Evolutionary conservation across 2,329 filamentous ascomycete species (phyloP).

Genomic region (Pseudogymnoascus sp.): DNA sequence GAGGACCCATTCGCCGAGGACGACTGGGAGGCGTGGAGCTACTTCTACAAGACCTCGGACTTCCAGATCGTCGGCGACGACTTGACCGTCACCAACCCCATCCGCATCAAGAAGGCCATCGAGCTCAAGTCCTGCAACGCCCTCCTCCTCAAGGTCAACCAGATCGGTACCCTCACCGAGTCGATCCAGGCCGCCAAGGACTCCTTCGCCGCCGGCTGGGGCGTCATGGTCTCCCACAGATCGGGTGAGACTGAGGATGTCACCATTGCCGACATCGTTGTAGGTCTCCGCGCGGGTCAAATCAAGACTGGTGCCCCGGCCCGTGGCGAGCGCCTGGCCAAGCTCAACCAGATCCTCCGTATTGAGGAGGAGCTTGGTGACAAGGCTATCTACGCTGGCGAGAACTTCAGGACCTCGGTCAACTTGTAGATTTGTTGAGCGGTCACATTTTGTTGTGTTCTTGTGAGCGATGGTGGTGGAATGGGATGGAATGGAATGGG

Average conservation of each 20-base stretch:
- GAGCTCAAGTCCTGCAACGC: slow-evolving; percentile 98
- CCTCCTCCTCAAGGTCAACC: slow-evolving; percentile 98
- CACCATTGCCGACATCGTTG: slow-evolving; percentile 95
- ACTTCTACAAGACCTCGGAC: slow-evolving; percentile 99
- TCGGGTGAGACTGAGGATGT: slow-evolving; percentile 99
- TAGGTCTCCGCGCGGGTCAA: slow-evolving; percentile 92
- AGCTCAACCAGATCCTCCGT: slow-evolving; percentile 99
- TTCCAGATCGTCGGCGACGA: slow-evolving; percentile 99
- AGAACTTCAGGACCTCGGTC: slow-evolving; percentile 84
- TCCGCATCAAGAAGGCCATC: slow-evolving; percentile 99
- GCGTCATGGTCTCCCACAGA: slow-evolving; percentile 99
- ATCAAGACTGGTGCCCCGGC: slow-evolving; percentile 98
- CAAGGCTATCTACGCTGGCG: slow-evolving; percentile 84
- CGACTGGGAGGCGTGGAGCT: slow-evolving; percentile 99
- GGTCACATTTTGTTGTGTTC: slow-evolving; percentile 7
- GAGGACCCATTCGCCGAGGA: slow-evolving; percentile 99
- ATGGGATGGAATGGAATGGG: not conserved
- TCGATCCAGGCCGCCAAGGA: slow-evolving; percentile 99
- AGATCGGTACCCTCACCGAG: slow-evolving; percentile 98
- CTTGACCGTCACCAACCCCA: slow-evolving; percentile 96
- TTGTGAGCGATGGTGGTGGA: slow-evolving; percentile 10
- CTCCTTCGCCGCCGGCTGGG: slow-evolving; percentile 91
- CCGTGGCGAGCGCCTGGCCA: slow-evolving; percentile 95
- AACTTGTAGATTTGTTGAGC: slow-evolving; percentile 59
- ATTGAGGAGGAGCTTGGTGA: slow-evolving; percentile 98